These are phyloP conservation scores for Cicer arietinum DNA, from an alignment of 306 rosid genomes.

Conservation along the genomic window DNA sequence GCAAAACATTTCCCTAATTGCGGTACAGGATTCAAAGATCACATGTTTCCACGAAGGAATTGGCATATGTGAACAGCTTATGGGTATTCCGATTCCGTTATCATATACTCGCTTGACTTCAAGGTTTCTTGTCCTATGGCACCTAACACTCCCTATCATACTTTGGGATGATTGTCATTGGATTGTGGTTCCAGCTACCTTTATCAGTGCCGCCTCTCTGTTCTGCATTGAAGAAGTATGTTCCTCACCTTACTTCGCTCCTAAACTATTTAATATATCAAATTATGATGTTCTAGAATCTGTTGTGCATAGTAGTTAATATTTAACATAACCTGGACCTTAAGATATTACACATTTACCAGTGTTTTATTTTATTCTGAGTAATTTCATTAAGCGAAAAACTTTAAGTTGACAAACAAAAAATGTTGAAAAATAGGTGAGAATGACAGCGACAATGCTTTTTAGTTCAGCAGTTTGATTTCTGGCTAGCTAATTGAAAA, in stretches of 20 bases:
- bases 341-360: neutral
- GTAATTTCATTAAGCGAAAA: constrained; percentile 2
- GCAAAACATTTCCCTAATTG: constrained; percentile 24
- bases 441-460: constrained; percentile 23
- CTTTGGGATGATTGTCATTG: constrained; percentile 97
- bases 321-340: constrained; percentile 13
- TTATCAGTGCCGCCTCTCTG: constrained; percentile 87
- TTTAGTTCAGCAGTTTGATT: constrained; percentile 27
- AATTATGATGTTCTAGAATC: constrained; percentile 33
- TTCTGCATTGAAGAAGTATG: constrained; percentile 96
- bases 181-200: constrained; percentile 96
- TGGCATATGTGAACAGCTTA: constrained; percentile 82
- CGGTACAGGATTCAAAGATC: constrained; percentile 73
- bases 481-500: constrained; percentile 12
- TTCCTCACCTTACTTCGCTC: constrained; percentile 20
- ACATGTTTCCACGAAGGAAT: constrained; percentile 88
- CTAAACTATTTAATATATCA: constrained; percentile 25
- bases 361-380: constrained; percentile 7
- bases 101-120: constrained; percentile 96
- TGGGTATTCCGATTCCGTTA: constrained; percentile 91
- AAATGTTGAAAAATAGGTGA: constrained; percentile 2
- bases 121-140: constrained; percentile 90
- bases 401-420: constrained; percentile 5
- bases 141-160: constrained; percentile 85
- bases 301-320: constrained; percentile 19